These are phyloP conservation scores for Boletus patriciae DNA, from an alignment of 768 basidiomycete species.

Conservation along the genomic window DNA sequence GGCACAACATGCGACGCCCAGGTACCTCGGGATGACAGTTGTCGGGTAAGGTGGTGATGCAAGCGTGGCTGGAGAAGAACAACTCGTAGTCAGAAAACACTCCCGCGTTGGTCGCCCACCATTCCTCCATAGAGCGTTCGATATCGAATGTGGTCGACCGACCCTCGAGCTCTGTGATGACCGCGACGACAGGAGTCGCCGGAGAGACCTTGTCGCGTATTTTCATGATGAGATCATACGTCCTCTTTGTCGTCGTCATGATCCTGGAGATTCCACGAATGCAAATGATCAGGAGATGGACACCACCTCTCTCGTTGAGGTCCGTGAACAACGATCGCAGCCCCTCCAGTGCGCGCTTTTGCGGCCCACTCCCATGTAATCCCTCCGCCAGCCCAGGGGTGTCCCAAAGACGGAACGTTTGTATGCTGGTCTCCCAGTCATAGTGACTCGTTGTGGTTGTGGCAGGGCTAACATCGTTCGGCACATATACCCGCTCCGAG, in stretches of 20 bases:
- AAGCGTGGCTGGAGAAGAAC: conserved; percentile 36
- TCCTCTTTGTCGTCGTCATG: conserved; percentile 18
- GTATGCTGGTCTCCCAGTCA: conserved; percentile 10
- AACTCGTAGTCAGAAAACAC: conserved; percentile 31
- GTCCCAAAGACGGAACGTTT: conserved; percentile 29
- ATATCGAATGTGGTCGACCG: conserved; percentile 10
- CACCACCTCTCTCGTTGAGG: conserved; percentile 21
- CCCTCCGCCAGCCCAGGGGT: conserved; percentile 33
- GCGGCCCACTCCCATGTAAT: conserved; percentile 13
- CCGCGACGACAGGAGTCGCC: conserved; percentile 24
- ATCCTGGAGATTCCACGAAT: conserved; percentile 22
- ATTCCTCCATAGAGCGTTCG: conserved; percentile 31
- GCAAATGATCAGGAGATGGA: conserved; percentile 30
- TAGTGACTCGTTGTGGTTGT: conserved; percentile 16
- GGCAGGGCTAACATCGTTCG: conserved; percentile 17
- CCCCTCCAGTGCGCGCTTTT: conserved; percentile 21
- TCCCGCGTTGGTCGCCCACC: conserved; percentile 38
- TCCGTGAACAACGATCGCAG: conserved; percentile 23
- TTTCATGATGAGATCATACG: conserved; percentile 18
- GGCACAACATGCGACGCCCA: conserved; percentile 23
- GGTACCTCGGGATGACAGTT: conserved; percentile 19
- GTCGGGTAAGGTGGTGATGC: conserved; percentile 37
- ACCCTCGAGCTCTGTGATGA: conserved; percentile 35
- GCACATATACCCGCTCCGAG: conserved; percentile 18
- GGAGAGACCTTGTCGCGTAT: conserved; percentile 17